phyloP scores from a whole-genome alignment of 306 rosid genomes.

The Gynostemma pentaphyllum region DNA sequence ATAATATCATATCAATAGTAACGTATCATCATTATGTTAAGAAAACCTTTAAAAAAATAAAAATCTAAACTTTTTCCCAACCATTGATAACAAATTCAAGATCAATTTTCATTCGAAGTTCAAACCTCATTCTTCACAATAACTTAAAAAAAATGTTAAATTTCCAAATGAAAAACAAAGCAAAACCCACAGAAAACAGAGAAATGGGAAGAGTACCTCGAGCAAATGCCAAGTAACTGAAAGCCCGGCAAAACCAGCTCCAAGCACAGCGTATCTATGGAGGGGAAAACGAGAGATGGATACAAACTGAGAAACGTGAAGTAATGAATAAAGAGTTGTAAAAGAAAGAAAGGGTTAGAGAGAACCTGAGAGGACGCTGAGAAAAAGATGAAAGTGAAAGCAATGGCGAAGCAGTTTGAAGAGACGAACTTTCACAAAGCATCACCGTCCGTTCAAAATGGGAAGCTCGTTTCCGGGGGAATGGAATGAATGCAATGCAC shows the following conservation, averaged over 20 bases:
- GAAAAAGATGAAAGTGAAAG: conserved; percentile 24
- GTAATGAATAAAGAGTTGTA: neutral
- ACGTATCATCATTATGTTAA: no score
- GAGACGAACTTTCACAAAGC: neutral
- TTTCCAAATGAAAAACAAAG: no score
- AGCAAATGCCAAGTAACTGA: conserved; percentile 78
- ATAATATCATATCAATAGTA: no score
- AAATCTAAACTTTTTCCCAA: no score
- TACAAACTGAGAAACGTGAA: neutral
- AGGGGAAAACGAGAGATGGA: no score
- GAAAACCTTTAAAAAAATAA: no score
- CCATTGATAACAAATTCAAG: no score
- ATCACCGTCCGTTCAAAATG: neutral
- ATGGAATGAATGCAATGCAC: no score
- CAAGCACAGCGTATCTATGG: conserved; percentile 72
- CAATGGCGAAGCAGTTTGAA: conserved; percentile 12
- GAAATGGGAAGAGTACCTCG: conserved; percentile 20
- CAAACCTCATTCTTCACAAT: no score
- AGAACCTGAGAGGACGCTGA: conserved; percentile 42
- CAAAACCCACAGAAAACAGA: conserved; percentile 3
- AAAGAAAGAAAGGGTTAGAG: neutral
- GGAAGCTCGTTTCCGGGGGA: no score
- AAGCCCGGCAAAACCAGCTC: conserved; percentile 96
- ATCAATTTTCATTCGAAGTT: no score
- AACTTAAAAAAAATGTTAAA: no score